Conservation (phyloP, 1,284 basidiomycete genomes). For the Leccinum ambiguum region DNA sequence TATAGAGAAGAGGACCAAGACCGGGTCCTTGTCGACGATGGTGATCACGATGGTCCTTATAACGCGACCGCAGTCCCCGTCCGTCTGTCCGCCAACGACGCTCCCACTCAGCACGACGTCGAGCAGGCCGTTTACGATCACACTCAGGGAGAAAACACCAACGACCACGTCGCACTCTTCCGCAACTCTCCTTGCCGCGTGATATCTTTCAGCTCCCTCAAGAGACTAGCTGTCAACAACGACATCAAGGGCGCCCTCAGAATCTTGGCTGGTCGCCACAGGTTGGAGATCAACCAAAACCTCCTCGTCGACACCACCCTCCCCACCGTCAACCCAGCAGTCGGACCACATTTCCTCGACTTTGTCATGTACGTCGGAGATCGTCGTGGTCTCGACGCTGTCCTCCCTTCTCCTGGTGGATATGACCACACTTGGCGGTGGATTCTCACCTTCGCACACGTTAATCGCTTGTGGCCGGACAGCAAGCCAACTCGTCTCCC, state of each 20-base stretch:
- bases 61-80: neutral
- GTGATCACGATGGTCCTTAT: neutral
- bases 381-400: too few relatives aligned
- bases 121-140: slow-evolving; percentile 9
- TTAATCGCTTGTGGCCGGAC: too few relatives aligned
- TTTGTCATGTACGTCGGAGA: slow-evolving; percentile 1
- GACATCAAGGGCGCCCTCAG: neutral
- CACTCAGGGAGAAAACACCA: fast-evolving
- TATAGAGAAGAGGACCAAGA: too few relatives aligned
- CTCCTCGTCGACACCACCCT: neutral
- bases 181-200: neutral
- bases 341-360: slow-evolving; percentile 8
- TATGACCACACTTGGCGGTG: too few relatives aligned
- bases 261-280: neutral
- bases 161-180: slow-evolving; percentile 3
- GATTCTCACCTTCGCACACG: too few relatives aligned
- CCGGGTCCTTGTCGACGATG: neutral
- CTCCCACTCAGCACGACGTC: neutral
- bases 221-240: neutral
- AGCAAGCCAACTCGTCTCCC: too few relatives aligned
- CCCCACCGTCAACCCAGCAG: neutral
- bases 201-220: neutral
- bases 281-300: neutral
- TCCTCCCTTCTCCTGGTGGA: too few relatives aligned
- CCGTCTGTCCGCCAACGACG: neutral